Evolutionary conservation across 495 filamentous ascomycete genomes (phyloP).

Genomic region (Parathielavia appendiculata): DNA sequence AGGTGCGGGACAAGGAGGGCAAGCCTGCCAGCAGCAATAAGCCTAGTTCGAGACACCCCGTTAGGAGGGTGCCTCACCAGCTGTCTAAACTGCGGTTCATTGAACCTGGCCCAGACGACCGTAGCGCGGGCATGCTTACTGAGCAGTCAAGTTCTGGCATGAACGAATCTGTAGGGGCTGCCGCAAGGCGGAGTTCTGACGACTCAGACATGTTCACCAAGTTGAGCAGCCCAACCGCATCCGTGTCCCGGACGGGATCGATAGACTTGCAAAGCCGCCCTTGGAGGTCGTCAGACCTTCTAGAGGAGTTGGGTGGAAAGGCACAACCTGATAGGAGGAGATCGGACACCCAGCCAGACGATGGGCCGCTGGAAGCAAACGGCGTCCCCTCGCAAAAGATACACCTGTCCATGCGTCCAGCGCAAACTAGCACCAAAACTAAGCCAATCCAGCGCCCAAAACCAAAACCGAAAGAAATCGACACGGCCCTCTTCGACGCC

Average conservation of each 20-base stretch:
- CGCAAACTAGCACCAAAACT: not conserved
- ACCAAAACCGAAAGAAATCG: constrained; percentile 6
- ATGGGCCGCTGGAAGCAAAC: not conserved
- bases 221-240: not conserved
- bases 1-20: not conserved
- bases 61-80: constrained; percentile 2
- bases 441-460: not conserved
- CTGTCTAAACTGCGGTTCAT: constrained; percentile 10
- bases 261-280: not conserved
- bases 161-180: not conserved
- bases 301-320: constrained; percentile 1
- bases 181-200: not conserved
- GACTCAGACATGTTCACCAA: not conserved
- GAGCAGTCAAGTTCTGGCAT: not conserved
- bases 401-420: not conserved
- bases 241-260: not conserved
- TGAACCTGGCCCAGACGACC: not conserved
- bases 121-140: not conserved
- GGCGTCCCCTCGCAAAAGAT: not conserved
- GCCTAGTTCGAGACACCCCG: not conserved
- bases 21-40: not conserved
- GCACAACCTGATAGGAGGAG: not conserved
- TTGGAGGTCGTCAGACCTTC: constrained; percentile 1
- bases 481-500: constrained; percentile 9
- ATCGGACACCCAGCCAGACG: not conserved